Base-by-base conservation (phyloP, 257 asterid genomes). In the Nyctanthes arbortristis region DNA sequence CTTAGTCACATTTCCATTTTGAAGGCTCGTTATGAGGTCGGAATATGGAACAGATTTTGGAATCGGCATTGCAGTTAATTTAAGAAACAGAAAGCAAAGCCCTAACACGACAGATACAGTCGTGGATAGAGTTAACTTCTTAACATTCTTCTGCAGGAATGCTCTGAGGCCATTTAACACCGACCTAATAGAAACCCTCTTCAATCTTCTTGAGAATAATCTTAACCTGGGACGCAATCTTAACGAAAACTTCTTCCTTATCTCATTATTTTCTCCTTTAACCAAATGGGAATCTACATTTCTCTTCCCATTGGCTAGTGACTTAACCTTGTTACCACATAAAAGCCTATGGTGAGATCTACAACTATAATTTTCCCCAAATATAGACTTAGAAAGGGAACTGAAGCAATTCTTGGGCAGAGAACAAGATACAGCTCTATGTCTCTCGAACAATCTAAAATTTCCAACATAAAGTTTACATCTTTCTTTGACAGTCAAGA, bases 31-130 rank as follows among this genome's bases (percentile, higher is more conserved):
- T 56, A 94, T 83, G 84, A 94, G 78, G 68, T 91, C 88, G 0
- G 97, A 87, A 79, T 94, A 94, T 0, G 93, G 97, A 63, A 84
- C 96, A 75, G 61, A 73, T 81, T 84, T 91, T 0, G 97, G 97
- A 58, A 79, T 43, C 0, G 93, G 89, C 75, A 78, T 73, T 60
- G 99, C 88, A 35, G 97, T 91, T 11, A 88, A 7, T 73, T 88
- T 88, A 64, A 94, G 85, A 79, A 94, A 85, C 85, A 89, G 79
- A 35, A 83, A 79, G 72, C 97, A 91, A 7, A 94, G 64, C n/a
- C 97, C 97, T 58, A 94, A 74, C 11, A 85, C 88, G 14, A 88
- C 63, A 5, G 95, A 82, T 52, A 86, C 63, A 35, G 82, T 81
- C 37, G 90, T 79, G 1, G 96, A 84, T 71, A 94, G 61, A 7